A percentile compares a stretch with the other conserved stretches of the same genome.
phyloP scores from a whole-genome alignment of 2,329 filamentous ascomycete species.

The Iodosphaeria phyllophila region DNA sequence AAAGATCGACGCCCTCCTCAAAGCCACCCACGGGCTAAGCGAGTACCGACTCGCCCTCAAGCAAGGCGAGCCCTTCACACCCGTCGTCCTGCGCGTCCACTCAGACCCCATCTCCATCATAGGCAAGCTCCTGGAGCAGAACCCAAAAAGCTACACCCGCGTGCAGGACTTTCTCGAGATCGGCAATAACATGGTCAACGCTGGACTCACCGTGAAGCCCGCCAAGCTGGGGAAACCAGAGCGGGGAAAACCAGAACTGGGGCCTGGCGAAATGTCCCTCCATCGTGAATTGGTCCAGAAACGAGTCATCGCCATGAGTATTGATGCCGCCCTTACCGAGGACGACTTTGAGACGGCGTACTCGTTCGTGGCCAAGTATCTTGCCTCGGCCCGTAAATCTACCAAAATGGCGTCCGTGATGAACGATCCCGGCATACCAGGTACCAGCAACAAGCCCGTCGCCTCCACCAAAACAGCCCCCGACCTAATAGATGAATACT shows the following conservation, averaged over 20 bases:
- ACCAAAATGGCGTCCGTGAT: conserved; percentile 3
- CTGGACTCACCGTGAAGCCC: conserved; percentile 25
- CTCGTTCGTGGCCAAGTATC: conserved; percentile 58
- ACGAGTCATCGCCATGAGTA: conserved; percentile 62
- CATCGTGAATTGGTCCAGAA: conserved; percentile 30
- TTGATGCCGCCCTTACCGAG: conserved; percentile 56
- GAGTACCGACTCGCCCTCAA: conserved; percentile 63
- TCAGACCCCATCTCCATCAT: conserved; percentile 58
- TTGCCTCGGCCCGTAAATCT: conserved; percentile 22
- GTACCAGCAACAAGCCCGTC: conserved; percentile 6
- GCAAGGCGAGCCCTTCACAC: conserved; percentile 63
- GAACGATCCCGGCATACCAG: conserved; percentile 10
- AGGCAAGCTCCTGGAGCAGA: conserved; percentile 57
- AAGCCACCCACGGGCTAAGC: conserved; percentile 56
- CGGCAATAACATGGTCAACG: conserved; percentile 45
- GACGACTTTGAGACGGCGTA: conserved; percentile 78
- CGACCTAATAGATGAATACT: conserved; percentile 38
- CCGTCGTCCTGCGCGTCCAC: conserved; percentile 60
- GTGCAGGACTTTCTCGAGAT: conserved; percentile 56
- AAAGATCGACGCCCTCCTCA: conserved; percentile 44
- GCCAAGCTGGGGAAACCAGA: too few species aligned
- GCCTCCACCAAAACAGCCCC: too few species aligned
- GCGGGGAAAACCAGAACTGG: too few species aligned
- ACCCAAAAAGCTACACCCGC: conserved; percentile 53
- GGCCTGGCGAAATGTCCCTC: conserved; percentile 9